phyloP scores from a whole-genome alignment of 176 grass and related monocot genomes.

The Cenchrus purpureus region DNA sequence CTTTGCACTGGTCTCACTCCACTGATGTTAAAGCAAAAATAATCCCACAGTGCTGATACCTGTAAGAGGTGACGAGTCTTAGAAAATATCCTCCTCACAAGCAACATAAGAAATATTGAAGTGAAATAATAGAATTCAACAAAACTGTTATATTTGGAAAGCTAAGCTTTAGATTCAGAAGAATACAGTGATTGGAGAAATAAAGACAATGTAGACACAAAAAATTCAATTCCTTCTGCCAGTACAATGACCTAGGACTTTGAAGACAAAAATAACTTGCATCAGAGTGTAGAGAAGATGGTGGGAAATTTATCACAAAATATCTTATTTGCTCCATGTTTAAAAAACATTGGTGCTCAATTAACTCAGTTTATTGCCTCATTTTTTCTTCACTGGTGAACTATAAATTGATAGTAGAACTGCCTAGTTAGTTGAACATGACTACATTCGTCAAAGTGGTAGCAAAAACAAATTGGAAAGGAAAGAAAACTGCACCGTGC shows the following conservation, averaged over 20 bases:
- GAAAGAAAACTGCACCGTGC: conserved; percentile 60
- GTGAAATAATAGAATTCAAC: not conserved
- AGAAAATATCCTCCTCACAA: conserved; percentile 1
- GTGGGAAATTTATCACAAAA: not conserved
- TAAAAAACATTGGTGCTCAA: not conserved
- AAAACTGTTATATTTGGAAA: conserved; percentile 10
- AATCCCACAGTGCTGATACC: conserved; percentile 90
- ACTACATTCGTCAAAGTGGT: conserved; percentile 12
- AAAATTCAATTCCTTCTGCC: not conserved
- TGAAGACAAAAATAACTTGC: conserved; percentile 4
- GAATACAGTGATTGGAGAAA: not conserved
- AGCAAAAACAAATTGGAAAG: conserved; percentile 22
- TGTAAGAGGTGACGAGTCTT: conserved; percentile 3
- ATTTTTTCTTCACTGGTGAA: conserved; percentile 26
- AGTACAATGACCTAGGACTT: not conserved
- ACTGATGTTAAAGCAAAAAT: conserved; percentile 81
- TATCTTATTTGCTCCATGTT: conserved; percentile 26
- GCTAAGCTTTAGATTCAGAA: conserved; percentile 13
- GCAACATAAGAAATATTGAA: conserved; percentile 30
- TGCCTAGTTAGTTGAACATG: conserved; percentile 7
- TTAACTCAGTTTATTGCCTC: not conserved
- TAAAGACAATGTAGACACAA: not conserved
- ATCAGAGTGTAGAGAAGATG: not conserved
- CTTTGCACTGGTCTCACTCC: conserved; percentile 75
- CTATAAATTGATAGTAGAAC: conserved; percentile 5